Evolutionary conservation across 129 eudicot genomes (phyloP), one percentile per base, ranked within the genome.

Genomic region (Pseudognaphalium luteoalbum): DNA sequence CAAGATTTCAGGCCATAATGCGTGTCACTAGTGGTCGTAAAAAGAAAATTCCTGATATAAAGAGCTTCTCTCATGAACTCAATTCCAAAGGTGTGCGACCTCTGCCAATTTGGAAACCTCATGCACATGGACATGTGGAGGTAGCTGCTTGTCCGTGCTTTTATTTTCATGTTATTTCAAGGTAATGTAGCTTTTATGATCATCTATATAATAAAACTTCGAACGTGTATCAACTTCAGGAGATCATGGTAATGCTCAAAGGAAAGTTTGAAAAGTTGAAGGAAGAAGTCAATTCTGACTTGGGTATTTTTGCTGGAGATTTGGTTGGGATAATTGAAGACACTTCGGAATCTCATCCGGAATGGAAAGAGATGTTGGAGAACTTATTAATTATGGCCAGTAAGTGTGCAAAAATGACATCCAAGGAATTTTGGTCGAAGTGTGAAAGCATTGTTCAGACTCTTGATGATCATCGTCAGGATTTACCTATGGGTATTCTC

Each of bases 21-120:
- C 96, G 92, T 72, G 83, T 78, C 66, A 89, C 97, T 14, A 89
- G 93, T 79, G 97, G 96, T 41, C 92, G 97, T 11, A 87, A 81
- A 75, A 95, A 85, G 85, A 87, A 83, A 83, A 82, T 74, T 44
- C 92, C 89, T 4, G 88, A 95, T 66, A 76, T 95, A 68, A 95
- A 95, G 84, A 91, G 99, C 84, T 95, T 91, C 82, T 95, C 99
- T 66, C 97, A 91, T 71, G 97, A 95, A 72, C 96, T 95, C 10
- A 87, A 95, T 82, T 91, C 97, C 47, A 91, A 95, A 85, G 99
- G 99, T 63, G 99, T 95, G 59, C 84, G 92, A 11, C 89, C 99
- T 71, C 88, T 89, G 68, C 99, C 99, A 19, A 83, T 86, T 29
- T 86, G 93, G 94, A 95, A 89, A 82, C 88, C 96, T 58, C 91